Conservation (phyloP, 2,329 filamentous ascomycete species). For the Penicillium crustosum region DNA sequence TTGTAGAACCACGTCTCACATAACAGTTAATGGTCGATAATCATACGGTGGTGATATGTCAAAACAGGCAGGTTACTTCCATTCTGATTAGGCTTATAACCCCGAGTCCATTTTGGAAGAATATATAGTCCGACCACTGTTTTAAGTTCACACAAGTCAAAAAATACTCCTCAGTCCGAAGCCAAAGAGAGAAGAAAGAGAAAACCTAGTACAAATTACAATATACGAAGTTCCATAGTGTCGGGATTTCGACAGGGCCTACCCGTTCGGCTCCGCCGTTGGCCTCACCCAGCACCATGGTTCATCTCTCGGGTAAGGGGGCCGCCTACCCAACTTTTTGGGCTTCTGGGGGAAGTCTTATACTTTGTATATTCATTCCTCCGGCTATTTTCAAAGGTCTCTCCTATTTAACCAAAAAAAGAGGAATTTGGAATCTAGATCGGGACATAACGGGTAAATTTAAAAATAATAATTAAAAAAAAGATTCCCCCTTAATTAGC, state of each 20-base stretch:
- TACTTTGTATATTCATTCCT: background rate
- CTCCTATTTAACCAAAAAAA: background rate
- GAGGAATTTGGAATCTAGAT: background rate
- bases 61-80: background rate
- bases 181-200: background rate
- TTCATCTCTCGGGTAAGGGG: constrained; percentile 32
- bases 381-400: background rate
- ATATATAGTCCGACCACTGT: background rate
- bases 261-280: constrained; percentile 17
- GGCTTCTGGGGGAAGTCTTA: background rate
- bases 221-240: constrained; percentile 21
- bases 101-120: background rate
- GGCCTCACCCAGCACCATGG: constrained; percentile 37
- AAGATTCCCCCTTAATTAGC: background rate
- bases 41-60: background rate
- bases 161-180: background rate
- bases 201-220: background rate
- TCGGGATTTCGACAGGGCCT: constrained; percentile 27
- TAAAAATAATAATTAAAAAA: no score
- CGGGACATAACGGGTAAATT: background rate
- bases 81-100: background rate
- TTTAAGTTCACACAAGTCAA: background rate
- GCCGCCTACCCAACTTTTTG: background rate
- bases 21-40: no score
- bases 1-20: background rate